Evolutionary conservation across 805 yeast genomes (phyloP), one percentile per base, ranked within the genome.

Genomic region (Vanderwaltozyma yarrowii): DNA sequence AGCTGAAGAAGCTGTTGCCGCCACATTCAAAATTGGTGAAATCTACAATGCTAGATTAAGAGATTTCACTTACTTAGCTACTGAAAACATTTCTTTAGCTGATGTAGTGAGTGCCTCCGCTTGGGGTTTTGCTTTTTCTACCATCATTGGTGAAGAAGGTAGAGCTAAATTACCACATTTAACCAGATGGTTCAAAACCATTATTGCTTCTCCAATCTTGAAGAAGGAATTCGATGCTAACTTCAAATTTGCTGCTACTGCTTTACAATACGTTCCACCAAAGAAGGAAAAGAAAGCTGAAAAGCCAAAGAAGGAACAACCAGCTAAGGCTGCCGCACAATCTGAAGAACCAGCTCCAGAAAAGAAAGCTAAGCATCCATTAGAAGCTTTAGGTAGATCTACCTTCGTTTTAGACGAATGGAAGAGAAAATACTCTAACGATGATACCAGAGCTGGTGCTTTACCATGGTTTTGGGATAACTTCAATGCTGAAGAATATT

Each of bases 391-490:
- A 48, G 94, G 92, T 55, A 80, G 75, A 61, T 63, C 85, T 44
- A 56, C 80, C 45, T 69, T 71, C 52, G 69, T 78, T 53, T 56
- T 89, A 47, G 96, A 89, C 61, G 92, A 85, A 67, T 88, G 96
- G 94, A 92, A 92, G 78, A 82, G 96, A 72, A 69, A 69, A 50
- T 89, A 92, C 80, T 87, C 96, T 48, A 92, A 89, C 76, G 89
- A 86, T 70, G 97, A 92, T 58, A 89, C 97, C 62, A 84, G 96
- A 70, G 80, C 77, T 62, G 78, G 67, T 51, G 95, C 96, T 50
- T 73, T 89, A 53, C 97, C 97, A 64, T 92, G 89, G 88, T 92
- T 89, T 88, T 92, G 96, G 96, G 82, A 81, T 64, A 79, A 82
- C 71, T 89, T 73, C 74, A 80, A 89, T 71, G 78, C 92, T 49